Evolutionary conservation across 2,329 filamentous ascomycete genomes (phyloP).

Genomic region (Gaeumannomyces sp.): DNA sequence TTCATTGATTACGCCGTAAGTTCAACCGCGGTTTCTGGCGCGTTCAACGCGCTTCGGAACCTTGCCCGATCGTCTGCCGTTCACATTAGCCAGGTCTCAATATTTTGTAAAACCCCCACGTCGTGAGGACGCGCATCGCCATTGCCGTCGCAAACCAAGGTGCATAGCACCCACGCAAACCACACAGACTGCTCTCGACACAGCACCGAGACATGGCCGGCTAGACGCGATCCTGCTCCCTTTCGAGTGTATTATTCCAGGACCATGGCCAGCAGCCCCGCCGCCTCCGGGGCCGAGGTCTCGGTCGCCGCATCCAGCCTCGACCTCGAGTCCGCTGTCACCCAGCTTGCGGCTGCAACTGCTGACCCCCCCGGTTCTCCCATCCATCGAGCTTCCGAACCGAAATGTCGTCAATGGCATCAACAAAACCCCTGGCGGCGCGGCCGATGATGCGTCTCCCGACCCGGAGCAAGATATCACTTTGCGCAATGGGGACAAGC

Average conservation of each 20-base stretch:
- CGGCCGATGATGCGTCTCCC: constrained; percentile 1
- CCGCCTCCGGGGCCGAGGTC: not conserved
- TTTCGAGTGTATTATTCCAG: not conserved
- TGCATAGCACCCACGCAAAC: no score
- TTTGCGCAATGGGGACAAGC: not conserved
- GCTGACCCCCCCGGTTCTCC: not conserved
- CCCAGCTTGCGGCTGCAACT: not conserved
- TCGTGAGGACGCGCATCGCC: not conserved
- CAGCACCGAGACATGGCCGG: not conserved
- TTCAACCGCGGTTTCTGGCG: not conserved
- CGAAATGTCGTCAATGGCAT: not conserved
- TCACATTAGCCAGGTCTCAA: not conserved
- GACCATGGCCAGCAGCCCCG: not conserved
- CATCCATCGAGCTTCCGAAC: not conserved
- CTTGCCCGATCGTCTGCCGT: no score
- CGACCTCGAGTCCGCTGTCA: not conserved
- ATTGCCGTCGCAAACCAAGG: not conserved
- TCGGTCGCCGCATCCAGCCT: constrained; percentile 1
- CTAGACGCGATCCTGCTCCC: not conserved
- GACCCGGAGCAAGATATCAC: not conserved
- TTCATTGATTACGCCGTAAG: not conserved
- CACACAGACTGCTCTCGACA: not conserved
- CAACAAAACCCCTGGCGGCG: not conserved
- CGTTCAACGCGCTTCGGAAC: not conserved
- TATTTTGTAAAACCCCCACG: not conserved